phyloP scores from a whole-genome alignment of 2,329 filamentous ascomycete species.

The Albifimbria verrucaria region DNA sequence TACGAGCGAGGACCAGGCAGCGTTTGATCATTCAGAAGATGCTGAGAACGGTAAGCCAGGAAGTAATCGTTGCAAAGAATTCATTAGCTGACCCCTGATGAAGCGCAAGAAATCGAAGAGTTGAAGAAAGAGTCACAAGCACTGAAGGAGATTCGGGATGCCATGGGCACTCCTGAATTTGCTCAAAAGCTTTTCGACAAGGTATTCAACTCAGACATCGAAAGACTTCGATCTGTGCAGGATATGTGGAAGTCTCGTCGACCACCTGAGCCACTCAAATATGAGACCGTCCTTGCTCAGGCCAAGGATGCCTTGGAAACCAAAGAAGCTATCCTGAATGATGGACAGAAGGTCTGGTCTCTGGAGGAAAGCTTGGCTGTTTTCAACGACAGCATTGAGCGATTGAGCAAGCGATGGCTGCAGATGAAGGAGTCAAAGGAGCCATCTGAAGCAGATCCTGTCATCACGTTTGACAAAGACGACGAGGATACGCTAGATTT shows the following conservation, averaged over 20 bases:
- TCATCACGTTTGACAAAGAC: slow-evolving; percentile 93
- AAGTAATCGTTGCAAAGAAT: background rate
- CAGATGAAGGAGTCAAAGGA: slow-evolving; percentile 52
- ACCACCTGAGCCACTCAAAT: slow-evolving; percentile 71
- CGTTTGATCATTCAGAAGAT: slow-evolving; percentile 76
- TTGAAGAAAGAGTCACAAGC: slow-evolving; percentile 80
- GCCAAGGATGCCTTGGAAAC: slow-evolving; percentile 44
- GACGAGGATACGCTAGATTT: slow-evolving; percentile 94
- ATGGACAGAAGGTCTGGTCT: slow-evolving; percentile 79
- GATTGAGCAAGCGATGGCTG: slow-evolving; percentile 71
- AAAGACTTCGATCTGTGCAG: slow-evolving; percentile 78
- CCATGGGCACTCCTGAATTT: slow-evolving; percentile 77
- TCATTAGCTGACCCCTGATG: slow-evolving; percentile 7
- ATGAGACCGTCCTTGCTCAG: slow-evolving; percentile 55
- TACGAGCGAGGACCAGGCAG: slow-evolving; percentile 79
- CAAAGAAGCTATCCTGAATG: slow-evolving; percentile 53
- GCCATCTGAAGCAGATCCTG: slow-evolving; percentile 52
- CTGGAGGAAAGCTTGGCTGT: slow-evolving; percentile 79
- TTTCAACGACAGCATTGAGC: slow-evolving; percentile 78
- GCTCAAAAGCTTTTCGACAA: slow-evolving; percentile 83
- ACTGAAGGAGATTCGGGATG: slow-evolving; percentile 75
- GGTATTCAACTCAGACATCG: slow-evolving; percentile 83
- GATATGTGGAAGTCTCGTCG: slow-evolving; percentile 93
- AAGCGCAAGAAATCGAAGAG: slow-evolving; percentile 78
- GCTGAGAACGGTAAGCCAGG: slow-evolving; percentile 65